A percentile compares a stretch with the other conserved stretches of the same genome.
Conservation (phyloP, 805 yeast genomes). For the Myxozyma nipponensis region DNA sequence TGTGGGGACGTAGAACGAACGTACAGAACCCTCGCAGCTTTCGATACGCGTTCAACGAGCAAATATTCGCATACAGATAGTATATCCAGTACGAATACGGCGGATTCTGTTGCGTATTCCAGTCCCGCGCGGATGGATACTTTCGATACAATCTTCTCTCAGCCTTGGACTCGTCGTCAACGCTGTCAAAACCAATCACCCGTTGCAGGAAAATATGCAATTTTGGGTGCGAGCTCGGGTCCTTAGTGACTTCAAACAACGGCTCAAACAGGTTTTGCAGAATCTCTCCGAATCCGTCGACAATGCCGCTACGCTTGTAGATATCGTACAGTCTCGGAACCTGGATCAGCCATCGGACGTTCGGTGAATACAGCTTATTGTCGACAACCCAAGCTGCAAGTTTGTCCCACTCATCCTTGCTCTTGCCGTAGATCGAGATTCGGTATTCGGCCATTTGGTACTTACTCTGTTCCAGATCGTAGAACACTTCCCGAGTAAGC, state of each 20-base stretch:
- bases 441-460: conserved; percentile 97
- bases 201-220: conserved; percentile 82
- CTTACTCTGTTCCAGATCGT: conserved; percentile 90
- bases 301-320: conserved; percentile 72
- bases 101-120: conserved; percentile 80
- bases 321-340: conserved; percentile 90
- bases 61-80: conserved; percentile 79
- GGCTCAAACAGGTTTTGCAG: conserved; percentile 80
- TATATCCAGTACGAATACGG: conserved; percentile 96
- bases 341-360: conserved; percentile 95
- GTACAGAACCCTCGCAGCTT: conserved; percentile 72
- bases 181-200: conserved; percentile 96
- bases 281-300: conserved; percentile 69
- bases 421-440: conserved; percentile 90
- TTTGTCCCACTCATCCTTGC: conserved; percentile 89
- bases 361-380: conserved; percentile 83
- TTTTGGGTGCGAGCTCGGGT: conserved; percentile 89
- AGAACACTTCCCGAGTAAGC: conserved; percentile 84
- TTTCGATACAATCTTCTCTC: conserved; percentile 79
- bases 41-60: conserved; percentile 84
- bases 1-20: conserved; percentile 93
- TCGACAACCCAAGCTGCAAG: conserved; percentile 94
- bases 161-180: conserved; percentile 93
- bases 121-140: conserved; percentile 78
- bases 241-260: conserved; percentile 78